Conservation (phyloP, 2,329 filamentous ascomycete genomes). For the Rhynchosporium secalis region DNA sequence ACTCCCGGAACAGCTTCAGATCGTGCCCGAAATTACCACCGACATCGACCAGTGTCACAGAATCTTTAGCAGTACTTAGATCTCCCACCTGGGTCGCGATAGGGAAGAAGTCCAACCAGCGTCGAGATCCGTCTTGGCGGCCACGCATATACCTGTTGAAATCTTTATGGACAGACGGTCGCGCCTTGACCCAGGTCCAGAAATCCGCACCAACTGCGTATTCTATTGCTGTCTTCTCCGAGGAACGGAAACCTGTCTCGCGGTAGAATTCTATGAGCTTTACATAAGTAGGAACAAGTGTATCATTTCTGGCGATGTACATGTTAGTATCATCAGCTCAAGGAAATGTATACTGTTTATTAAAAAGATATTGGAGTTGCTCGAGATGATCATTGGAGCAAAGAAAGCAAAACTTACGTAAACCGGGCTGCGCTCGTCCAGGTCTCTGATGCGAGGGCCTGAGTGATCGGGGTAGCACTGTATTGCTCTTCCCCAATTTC, state of each 20-base stretch:
- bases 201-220: constrained; percentile 15
- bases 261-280: constrained; percentile 15
- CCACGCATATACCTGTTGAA: constrained; percentile 20
- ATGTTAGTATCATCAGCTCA: not conserved
- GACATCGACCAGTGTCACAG: constrained; percentile 20
- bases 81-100: constrained; percentile 1
- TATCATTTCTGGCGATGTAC: constrained; percentile 10
- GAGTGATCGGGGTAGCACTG: constrained; percentile 14
- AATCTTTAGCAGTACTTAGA: not conserved
- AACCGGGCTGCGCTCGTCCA: constrained; percentile 16
- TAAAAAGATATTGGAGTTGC: too few species aligned
- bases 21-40: constrained; percentile 24
- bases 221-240: constrained; percentile 16
- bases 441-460: constrained; percentile 15
- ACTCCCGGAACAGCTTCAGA: constrained; percentile 24
- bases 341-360: not conserved
- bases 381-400: not conserved
- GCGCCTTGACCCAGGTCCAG: constrained; percentile 6
- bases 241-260: constrained; percentile 13
- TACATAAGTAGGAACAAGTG: constrained; percentile 10
- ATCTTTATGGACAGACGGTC: constrained; percentile 13
- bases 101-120: constrained; percentile 21
- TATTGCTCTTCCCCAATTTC: constrained; percentile 21
- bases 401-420: not conserved
- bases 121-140: constrained; percentile 10